Evolutionary conservation across 2,329 filamentous ascomycete genomes (phyloP).

Genomic region (Apiospora phragmitis): DNA sequence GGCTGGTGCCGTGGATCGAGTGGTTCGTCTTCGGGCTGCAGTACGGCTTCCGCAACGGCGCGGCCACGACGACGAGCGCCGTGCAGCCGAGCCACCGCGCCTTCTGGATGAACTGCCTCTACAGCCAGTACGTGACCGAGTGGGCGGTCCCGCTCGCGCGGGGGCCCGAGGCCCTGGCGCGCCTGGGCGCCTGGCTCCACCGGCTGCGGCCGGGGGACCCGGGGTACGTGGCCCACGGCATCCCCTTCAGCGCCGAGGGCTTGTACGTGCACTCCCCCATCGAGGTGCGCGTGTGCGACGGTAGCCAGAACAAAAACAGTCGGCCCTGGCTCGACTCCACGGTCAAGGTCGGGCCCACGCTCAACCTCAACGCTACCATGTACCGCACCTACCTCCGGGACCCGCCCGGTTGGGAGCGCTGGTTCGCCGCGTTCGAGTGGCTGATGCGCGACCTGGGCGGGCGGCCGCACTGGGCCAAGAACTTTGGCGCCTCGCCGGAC

Average conservation of each 20-base stretch:
- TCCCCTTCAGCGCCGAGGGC: slow-evolving; percentile 78
- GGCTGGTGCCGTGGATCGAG: slow-evolving; percentile 83
- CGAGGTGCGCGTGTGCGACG: slow-evolving; percentile 85
- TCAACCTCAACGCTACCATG: slow-evolving; percentile 91
- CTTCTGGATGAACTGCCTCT: slow-evolving; percentile 94
- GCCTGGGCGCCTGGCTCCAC: slow-evolving; percentile 85
- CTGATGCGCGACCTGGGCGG: slow-evolving; percentile 84
- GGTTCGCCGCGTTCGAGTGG: slow-evolving; percentile 89
- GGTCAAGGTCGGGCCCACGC: slow-evolving; percentile 64
- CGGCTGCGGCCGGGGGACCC: slow-evolving; percentile 60
- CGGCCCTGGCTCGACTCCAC: slow-evolving; percentile 69
- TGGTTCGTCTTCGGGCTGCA: slow-evolving; percentile 98
- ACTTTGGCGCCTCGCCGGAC: slow-evolving; percentile 64
- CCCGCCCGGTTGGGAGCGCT: slow-evolving; percentile 72
- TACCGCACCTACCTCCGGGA: slow-evolving; percentile 81
- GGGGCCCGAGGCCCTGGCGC: slow-evolving; percentile 81
- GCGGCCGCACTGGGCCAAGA: slow-evolving; percentile 90
- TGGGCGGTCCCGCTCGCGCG: slow-evolving; percentile 88
- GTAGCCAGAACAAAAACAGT: slow-evolving; percentile 35
- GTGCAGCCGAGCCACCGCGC: slow-evolving; percentile 79
- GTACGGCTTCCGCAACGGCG: slow-evolving; percentile 81
- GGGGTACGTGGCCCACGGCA: slow-evolving; percentile 63
- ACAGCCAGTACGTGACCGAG: slow-evolving; percentile 98
- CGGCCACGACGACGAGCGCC: slow-evolving; percentile 59
- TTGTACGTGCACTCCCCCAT: slow-evolving; percentile 88